These are phyloP conservation scores for Candida ficus DNA, from an alignment of 805 yeast genomes.

Conservation along the genomic window DNA sequence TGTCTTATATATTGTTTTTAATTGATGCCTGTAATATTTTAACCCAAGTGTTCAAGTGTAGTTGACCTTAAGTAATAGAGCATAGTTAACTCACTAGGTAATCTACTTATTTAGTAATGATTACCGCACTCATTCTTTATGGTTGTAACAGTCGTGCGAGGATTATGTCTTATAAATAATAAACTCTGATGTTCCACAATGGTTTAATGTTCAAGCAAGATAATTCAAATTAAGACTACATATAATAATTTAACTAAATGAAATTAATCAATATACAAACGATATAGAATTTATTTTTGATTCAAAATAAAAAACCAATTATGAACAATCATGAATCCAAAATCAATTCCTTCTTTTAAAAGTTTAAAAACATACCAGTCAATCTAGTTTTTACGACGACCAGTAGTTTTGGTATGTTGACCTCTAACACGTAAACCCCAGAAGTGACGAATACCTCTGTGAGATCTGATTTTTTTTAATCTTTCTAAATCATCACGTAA, in stretches of 20 bases:
- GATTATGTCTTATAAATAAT: no score
- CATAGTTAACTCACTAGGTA: no score
- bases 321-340: neutral
- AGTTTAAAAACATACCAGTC: slow-evolving; percentile 1
- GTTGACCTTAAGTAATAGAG: no score
- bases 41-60: no score
- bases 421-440: slow-evolving; percentile 99
- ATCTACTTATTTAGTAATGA: no score
- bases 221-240: neutral
- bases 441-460: slow-evolving; percentile 99
- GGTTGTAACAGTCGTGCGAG: no score
- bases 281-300: slow-evolving; percentile 1
- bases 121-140: no score
- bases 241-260: neutral
- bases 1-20: no score
- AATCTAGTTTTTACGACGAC: slow-evolving; percentile 59
- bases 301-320: neutral
- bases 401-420: slow-evolving; percentile 99
- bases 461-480: slow-evolving; percentile 99
- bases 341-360: slow-evolving; percentile 2
- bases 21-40: no score
- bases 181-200: no score
- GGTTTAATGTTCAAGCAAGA: no score
- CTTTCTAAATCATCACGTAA: slow-evolving; percentile 99
- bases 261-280: slow-evolving; percentile 6